Base-by-base conservation (phyloP, 2,329 filamentous ascomycete species). In the Neocucurbitaria cava region DNA sequence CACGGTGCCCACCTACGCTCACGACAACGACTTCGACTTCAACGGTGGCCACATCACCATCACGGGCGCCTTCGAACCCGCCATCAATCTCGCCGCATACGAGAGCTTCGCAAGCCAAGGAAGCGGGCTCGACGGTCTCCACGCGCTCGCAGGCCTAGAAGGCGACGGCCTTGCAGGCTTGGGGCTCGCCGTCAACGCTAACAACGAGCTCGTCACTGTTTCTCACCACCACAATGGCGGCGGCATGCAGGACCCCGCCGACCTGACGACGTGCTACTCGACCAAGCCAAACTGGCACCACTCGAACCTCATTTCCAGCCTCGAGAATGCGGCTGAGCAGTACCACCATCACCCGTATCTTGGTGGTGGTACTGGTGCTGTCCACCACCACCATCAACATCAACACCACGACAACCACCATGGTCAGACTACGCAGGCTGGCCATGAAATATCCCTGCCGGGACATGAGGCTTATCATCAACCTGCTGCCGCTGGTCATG, bases 11-110 rank as follows among this genome's bases (percentile, higher is more conserved):
- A 52, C 62, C 6, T 65, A 54, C 20, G 56, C 55, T 20, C 61
- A 71, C 24, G 61, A 71, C 18, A 77, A 77, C 49, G 66, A 69
- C 11, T 75, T 78, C 57, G 76, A 79, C 58, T 79, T 79, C 65
- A 64, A 59, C 18, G 71, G 67, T 45, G 74, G 75, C 11, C 73
- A 75, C 35, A 77, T 80, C 50, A 70, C 72, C 48, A 71, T 79
- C 18, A 41, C 55, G 0, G 62, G 59, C 39, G 69, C 70, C 11
- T 77, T 78, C 46, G 75, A 78, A 20, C 66, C 72, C 0, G 52
- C 62, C 11, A 70, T 72, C 39, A 59, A 68, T 28, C 59, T 74
- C 11, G 50, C 54, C 0, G 46, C 54, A 2, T 73, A 70, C 55
- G 62, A 66, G 10, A 46, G 48, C 30, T 58, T 60, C 17, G 48